Conservation (phyloP, 805 yeast genomes). For the Candida dendrica region DNA sequence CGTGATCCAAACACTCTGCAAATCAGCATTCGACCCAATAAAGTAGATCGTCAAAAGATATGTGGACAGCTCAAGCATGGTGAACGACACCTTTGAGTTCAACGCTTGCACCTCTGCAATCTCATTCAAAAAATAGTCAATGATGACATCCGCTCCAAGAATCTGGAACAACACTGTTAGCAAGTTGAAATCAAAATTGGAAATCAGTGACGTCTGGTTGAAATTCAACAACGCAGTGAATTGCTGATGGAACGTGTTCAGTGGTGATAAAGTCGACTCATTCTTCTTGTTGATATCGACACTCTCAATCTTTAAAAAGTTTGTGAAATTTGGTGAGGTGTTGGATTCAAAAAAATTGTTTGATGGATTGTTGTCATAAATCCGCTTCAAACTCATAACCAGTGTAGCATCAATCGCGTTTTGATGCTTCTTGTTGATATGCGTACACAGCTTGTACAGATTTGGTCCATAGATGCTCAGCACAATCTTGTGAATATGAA, state of each 20-base stretch:
- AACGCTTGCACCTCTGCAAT: conserved; percentile 8
- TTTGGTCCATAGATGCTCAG: conserved; percentile 18
- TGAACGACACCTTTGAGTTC: conserved; percentile 9
- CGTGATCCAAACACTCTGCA: conserved; percentile 1
- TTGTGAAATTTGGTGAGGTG: background rate
- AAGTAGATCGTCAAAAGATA: conserved; percentile 9
- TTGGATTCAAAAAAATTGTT: background rate
- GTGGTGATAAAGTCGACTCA: conserved; percentile 6
- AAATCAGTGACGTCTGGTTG: conserved; percentile 14
- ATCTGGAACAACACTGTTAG: conserved; percentile 7
- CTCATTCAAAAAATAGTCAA: conserved; percentile 16
- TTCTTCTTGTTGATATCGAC: background rate
- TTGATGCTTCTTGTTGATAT: conserved; percentile 5
- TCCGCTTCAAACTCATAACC: conserved; percentile 5
- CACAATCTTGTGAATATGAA: conserved; percentile 34
- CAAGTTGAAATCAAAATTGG: conserved; percentile 13
- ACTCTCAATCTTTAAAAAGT: background rate
- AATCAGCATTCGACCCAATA: conserved; percentile 5
- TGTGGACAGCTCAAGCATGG: conserved; percentile 13
- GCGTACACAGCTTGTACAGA: conserved; percentile 8
- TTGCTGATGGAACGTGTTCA: conserved; percentile 11
- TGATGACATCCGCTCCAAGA: conserved; percentile 11
- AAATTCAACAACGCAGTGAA: conserved; percentile 15
- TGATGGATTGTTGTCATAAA: background rate
- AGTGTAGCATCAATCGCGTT: conserved; percentile 13